Conservation (phyloP, 2,329 filamentous ascomycete genomes). For the Pseudogymnoascus sp. region DNA sequence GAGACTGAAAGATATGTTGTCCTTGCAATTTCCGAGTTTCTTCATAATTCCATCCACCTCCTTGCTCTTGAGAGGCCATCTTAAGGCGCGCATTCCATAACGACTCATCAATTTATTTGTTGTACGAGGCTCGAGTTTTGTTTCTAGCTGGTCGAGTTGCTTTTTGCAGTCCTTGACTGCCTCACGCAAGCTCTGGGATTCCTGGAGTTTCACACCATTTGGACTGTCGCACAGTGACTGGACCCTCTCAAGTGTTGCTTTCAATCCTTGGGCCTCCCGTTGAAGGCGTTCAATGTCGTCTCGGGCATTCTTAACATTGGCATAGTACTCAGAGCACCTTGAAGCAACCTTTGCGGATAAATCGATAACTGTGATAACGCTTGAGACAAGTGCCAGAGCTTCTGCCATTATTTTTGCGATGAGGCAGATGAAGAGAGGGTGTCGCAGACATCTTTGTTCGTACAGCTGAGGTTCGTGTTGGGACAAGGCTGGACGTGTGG, state of each 20-base stretch:
- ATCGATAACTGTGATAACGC: slow-evolving; percentile 34
- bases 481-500: not conserved
- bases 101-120: slow-evolving; percentile 27
- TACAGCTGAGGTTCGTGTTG: not conserved
- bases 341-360: slow-evolving; percentile 32
- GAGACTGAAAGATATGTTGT: slow-evolving; percentile 27
- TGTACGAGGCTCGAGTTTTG: slow-evolving; percentile 22
- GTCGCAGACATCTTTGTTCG: slow-evolving; percentile 9
- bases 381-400: slow-evolving; percentile 30
- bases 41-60: slow-evolving; percentile 28
- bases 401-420: slow-evolving; percentile 16
- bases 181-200: slow-evolving; percentile 21
- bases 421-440: slow-evolving; percentile 14
- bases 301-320: slow-evolving; percentile 28
- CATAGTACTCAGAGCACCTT: slow-evolving; percentile 32
- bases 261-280: slow-evolving; percentile 24
- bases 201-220: slow-evolving; percentile 24
- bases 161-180: slow-evolving; percentile 18
- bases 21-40: slow-evolving; percentile 25
- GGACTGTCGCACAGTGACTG: slow-evolving; percentile 25
- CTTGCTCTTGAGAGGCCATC: slow-evolving; percentile 35
- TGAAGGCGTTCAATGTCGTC: slow-evolving; percentile 31
- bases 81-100: slow-evolving; percentile 31
- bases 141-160: slow-evolving; percentile 23
- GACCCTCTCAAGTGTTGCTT: slow-evolving; percentile 23